Evolutionary conservation across 108 stramenopile species (phyloP), one percentile per base, ranked within the genome.

Genomic region (Nitzschia sp.): DNA sequence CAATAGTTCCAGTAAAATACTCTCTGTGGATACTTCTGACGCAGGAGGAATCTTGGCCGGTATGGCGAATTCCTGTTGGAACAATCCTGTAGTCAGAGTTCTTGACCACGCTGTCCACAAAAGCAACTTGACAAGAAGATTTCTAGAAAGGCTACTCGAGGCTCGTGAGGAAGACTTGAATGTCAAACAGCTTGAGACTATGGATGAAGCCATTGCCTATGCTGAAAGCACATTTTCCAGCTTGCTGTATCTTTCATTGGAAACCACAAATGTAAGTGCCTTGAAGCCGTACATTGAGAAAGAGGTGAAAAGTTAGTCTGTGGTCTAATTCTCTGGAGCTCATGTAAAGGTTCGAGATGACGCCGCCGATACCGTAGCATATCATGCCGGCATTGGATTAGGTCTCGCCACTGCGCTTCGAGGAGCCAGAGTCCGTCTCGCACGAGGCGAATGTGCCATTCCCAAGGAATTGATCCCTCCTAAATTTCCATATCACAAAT

Each of bases 301-400:
- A n/a, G n/a, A n/a, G n/a, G n/a, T n/a, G n/a, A n/a, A n/a, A n/a
- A n/a, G n/a, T n/a, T n/a, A n/a, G n/a, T n/a, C n/a, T n/a, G n/a
- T n/a, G n/a, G n/a, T n/a, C n/a, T n/a, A n/a, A n/a, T n/a, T n/a
- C n/a, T n/a, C n/a, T n/a, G n/a, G n/a, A n/a, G n/a, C n/a, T n/a
- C n/a, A n/a, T n/a, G n/a, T n/a, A n/a, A 65, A 78, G 78, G 81
- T 87, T 23, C 76, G 87, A 42, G 85, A 93, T 26, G 89, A 93
- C 36, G 73, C 70, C 32, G 75, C 85, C 6, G 92, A 93, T 70
- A 30, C 53, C 31, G 84, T 85, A 0, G 89, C 87, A 17, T 83
- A 87, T 31, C 76, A 89, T 70, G 86, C 85, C 26, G 92, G 92
- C 5, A 86, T 90, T 0, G 87, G 86, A n/a, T 77, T 90, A 13